Evolutionary conservation across 2,329 filamentous ascomycete species (phyloP), one percentile per base, ranked within the genome.

Genomic region (Gremmenia infestans): DNA sequence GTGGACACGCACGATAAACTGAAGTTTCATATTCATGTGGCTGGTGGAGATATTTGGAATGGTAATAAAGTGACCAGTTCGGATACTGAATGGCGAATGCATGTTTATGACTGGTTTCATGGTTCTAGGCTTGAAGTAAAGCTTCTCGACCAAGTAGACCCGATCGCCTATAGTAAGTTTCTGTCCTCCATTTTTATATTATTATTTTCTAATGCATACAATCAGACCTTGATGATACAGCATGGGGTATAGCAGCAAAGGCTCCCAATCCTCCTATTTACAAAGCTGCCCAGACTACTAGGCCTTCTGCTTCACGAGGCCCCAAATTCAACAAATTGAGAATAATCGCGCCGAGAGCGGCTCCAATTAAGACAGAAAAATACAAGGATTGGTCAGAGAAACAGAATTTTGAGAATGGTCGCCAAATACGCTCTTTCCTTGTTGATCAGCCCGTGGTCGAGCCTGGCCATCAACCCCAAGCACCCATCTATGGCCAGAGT

Each of bases 391-490:
- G 60, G 60, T 57, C 57, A 53, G 54, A 52, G 7, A 57, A 63
- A 35, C 50, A 65, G 22, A 56, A 54, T 23, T 60, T 54, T 32
- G 52, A 57, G 43, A 59, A 65, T 46, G 37, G 32, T 15, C 52
- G 65, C 1, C 59, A 67, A 17, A 58, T 56, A 11, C 37, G 56
- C 50, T 64, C 63, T 2, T 67, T 60, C 15, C 43, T 52, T 5
- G 58, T 49, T 19, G 60, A 64, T 46, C 59, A 64, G 50, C 63
- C 60, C 4, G 63, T 64, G 15, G 58, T 68, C 36, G 59, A 65
- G 32, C 65, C 63, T 2, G 67, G 67, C 6, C 59, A 62, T 28
- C 53, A 56, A 14, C 61, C 62, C 4, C 60, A 51, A 11, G 55
- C 62, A 37, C 63, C 63, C 6, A 36, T 63, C 32, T 67, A 52